A percentile compares a stretch with the other conserved stretches of the same genome.
These are phyloP conservation scores for Lichtheimia ramosa DNA, from an alignment of 371 early-diverging fungal genomes.

Conservation along the genomic window DNA sequence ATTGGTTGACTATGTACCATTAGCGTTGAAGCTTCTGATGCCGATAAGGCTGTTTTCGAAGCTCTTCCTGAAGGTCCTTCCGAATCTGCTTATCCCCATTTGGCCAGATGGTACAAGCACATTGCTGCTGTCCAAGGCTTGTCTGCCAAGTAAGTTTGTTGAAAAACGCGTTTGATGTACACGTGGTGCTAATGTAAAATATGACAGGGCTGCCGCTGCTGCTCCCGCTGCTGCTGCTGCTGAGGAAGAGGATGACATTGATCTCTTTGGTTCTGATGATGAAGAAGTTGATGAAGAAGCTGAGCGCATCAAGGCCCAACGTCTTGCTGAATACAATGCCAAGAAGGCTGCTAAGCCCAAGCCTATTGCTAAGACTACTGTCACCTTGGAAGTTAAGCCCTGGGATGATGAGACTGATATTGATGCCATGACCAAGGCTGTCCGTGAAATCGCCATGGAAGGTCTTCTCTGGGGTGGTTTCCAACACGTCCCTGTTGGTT, in stretches of 20 bases:
- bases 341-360: slow-evolving; percentile 94
- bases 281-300: slow-evolving; percentile 90
- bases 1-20: not conserved
- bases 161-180: not conserved
- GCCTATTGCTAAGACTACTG: slow-evolving; percentile 89
- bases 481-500: slow-evolving; percentile 83
- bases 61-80: slow-evolving; percentile 79
- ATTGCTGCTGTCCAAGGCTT: slow-evolving; percentile 71
- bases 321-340: slow-evolving; percentile 90
- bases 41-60: slow-evolving; percentile 90
- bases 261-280: slow-evolving; percentile 95
- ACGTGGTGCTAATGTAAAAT: not conserved
- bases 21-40: slow-evolving; percentile 88
- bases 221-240: slow-evolving; percentile 42
- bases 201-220: slow-evolving; percentile 17
- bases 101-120: slow-evolving; percentile 95
- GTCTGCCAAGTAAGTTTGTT: slow-evolving; percentile 46
- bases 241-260: slow-evolving; percentile 92
- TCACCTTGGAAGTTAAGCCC: slow-evolving; percentile 94
- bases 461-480: slow-evolving; percentile 91
- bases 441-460: slow-evolving; percentile 80
- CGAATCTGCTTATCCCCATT: slow-evolving; percentile 80
- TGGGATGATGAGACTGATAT: slow-evolving; percentile 97
- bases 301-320: slow-evolving; percentile 84
- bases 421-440: slow-evolving; percentile 70